A percentile compares a stretch with the other conserved stretches of the same genome.
phyloP scores from a whole-genome alignment of 352 stramenopile genomes.

The Pythium utonaiense region DNA sequence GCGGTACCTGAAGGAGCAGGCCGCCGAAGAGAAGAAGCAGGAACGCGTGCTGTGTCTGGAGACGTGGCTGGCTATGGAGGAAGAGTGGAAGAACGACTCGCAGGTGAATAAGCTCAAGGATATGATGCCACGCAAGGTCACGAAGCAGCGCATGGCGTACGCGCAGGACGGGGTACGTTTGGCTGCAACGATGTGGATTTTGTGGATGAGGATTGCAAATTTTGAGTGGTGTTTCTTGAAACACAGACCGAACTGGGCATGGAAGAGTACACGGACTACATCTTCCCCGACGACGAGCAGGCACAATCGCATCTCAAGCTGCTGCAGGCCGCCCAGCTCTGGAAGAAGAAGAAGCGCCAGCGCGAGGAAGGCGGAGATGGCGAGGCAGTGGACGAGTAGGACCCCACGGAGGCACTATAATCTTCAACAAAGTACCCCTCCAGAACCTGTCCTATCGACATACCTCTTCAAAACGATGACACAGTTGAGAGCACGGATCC shows the following conservation, averaged over 20 bases:
- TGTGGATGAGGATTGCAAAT: slow-evolving; percentile 7
- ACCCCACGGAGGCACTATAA: not conserved
- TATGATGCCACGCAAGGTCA: slow-evolving; percentile 95
- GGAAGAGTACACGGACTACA: slow-evolving; percentile 99
- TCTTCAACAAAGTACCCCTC: no score
- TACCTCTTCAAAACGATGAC: not conserved
- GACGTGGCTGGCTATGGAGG: slow-evolving; percentile 94
- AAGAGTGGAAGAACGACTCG: slow-evolving; percentile 50
- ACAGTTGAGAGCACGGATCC: not conserved
- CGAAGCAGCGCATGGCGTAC: slow-evolving; percentile 94
- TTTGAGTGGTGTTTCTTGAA: slow-evolving; percentile 16
- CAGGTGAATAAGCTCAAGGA: slow-evolving; percentile 88
- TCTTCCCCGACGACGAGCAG: slow-evolving; percentile 98
- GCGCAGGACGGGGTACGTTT: slow-evolving; percentile 84
- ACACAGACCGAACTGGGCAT: slow-evolving; percentile 81
- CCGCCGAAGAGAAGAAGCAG: slow-evolving; percentile 82
- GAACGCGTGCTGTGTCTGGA: slow-evolving; percentile 97
- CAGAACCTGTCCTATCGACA: not conserved
- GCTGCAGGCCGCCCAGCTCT: slow-evolving; percentile 96
- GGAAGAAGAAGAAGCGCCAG: slow-evolving; percentile 90
- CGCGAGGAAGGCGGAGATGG: slow-evolving; percentile 40
- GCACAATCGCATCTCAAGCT: slow-evolving; percentile 95
- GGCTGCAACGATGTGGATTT: not conserved
- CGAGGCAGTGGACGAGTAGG: slow-evolving; percentile 2
- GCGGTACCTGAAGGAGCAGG: slow-evolving; percentile 87